These are phyloP conservation scores for Stachybotrys elegans DNA, from an alignment of 2,329 filamentous ascomycete genomes.

Conservation along the genomic window DNA sequence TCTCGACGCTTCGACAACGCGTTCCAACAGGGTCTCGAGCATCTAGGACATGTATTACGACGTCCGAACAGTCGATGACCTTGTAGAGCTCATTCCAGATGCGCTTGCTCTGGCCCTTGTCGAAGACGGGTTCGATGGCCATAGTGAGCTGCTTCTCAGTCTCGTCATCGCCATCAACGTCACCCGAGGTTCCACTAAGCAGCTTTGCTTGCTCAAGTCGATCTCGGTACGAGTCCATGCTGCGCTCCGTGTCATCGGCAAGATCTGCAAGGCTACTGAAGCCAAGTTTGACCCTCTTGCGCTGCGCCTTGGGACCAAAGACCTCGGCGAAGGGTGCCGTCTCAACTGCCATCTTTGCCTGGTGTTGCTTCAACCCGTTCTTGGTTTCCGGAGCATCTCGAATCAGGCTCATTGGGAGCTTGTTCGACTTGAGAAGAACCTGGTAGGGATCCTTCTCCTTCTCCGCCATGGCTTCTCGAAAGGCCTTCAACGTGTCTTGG, in stretches of 20 bases:
- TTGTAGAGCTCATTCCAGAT: conserved; percentile 98
- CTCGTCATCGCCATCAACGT: conserved; percentile 45
- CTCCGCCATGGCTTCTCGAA: conserved; percentile 88
- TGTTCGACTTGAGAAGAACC: conserved; percentile 94
- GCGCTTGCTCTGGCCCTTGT: conserved; percentile 89
- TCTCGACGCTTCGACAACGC: conserved; percentile 71
- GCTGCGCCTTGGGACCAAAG: conserved; percentile 88
- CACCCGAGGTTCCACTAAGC: conserved; percentile 64
- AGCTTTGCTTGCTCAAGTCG: conserved; percentile 73
- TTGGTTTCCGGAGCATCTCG: conserved; percentile 65
- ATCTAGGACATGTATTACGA: conserved; percentile 91
- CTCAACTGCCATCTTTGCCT: conserved; percentile 91
- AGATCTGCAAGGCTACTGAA: conserved; percentile 79
- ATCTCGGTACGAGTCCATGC: conserved; percentile 77
- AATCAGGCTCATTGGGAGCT: conserved; percentile 93
- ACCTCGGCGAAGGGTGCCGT: conserved; percentile 80
- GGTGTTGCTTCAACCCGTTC: conserved; percentile 86
- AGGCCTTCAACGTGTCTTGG: conserved; percentile 80
- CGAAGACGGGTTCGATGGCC: conserved; percentile 82
- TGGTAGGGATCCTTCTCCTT: conserved; percentile 86
- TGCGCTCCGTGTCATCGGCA: conserved; percentile 72
- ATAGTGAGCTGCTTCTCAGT: conserved; percentile 41
- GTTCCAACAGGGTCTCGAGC: conserved; percentile 87
- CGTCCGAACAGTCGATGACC: conserved; percentile 92
- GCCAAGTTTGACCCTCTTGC: conserved; percentile 86